Evolutionary conservation across 371 early-diverging fungal genomes (phyloP), one percentile per base, ranked within the genome.

Genomic region (Catenaria anguillulae): DNA sequence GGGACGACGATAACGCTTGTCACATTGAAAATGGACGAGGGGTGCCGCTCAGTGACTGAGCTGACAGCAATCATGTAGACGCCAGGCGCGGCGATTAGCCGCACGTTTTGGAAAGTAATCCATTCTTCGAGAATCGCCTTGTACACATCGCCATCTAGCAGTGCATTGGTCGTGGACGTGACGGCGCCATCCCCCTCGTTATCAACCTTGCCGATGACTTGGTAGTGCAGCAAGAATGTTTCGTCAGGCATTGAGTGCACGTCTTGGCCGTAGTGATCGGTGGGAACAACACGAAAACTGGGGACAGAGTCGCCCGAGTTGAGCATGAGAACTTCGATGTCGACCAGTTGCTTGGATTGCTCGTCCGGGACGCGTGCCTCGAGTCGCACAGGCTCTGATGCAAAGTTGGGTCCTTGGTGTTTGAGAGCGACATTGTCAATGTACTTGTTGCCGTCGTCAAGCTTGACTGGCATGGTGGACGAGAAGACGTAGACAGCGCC

Each of bases 41-140:
- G 40, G 58, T 58, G 36, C 13, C 8, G 33, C 15, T 58, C 58
- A 26, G 8, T 58, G 15, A 33, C 15, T 13, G 58, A 58, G 2
- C 15, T 12, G 15, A 58, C n/a, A 1, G 6, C 24, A 6, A 58
- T 1, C 43, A 13, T 33, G 42, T 58, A 42, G 17, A 36, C 13
- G 15, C 58, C 58, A 4, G 58, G 36, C 36, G 58, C 24, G 17
- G n/a, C 58, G 17, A 40, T 15, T 1, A 58, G 21, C 29, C 21
- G n/a, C 26, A 58, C 2, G 58, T 21, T 31, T 36, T 36, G 26
- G 58, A 58, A 58, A 12, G 36, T 8, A 2, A 21, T 21, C 26
- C 36, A 35, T 1, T 17, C 58, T 8, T n/a, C 36, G 36, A 58
- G 24, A 35, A 58, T 58, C 17, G 58, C 58, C 17, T 58, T 58